These are phyloP conservation scores for Populus trichocarpa DNA, from an alignment of 441 rosid species.

Conservation along the genomic window DNA sequence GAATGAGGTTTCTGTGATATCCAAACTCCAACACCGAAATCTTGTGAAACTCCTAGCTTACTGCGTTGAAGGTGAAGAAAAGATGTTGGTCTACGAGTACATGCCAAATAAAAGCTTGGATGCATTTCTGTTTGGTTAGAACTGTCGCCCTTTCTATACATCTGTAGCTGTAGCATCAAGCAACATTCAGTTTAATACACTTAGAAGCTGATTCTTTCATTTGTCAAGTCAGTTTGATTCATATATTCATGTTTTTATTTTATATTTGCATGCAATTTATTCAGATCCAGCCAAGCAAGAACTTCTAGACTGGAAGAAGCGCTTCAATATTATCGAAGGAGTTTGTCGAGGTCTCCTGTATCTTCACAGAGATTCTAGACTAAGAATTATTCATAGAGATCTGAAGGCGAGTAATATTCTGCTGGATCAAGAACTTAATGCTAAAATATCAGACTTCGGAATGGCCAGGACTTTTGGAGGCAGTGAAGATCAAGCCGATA, in stretches of 20 bases:
- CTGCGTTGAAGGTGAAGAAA: no score
- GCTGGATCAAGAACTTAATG: neutral
- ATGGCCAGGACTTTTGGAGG: neutral
- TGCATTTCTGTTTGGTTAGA: constrained; percentile 26
- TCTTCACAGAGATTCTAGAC: constrained; percentile 2
- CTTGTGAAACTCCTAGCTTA: constrained; percentile 9
- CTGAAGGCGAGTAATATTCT: constrained; percentile 1
- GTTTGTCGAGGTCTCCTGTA: constrained; percentile 43
- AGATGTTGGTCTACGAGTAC: no score
- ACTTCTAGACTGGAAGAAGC: constrained; percentile 45
- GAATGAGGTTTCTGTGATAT: constrained; percentile 48
- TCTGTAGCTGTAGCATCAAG: neutral
- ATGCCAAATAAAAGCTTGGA: no score
- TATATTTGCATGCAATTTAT: neutral
- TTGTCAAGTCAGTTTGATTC: no score
- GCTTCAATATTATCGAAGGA: constrained; percentile 47
- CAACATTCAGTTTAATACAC: neutral
- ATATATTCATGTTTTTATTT: no score
- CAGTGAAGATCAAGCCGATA: neutral
- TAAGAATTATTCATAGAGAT: constrained; percentile 7
- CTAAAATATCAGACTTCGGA: constrained; percentile 8
- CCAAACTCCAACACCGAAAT: constrained; percentile 53
- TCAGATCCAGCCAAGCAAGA: constrained; percentile 30
- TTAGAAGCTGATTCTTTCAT: no score
- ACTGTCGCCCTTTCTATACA: neutral